Percentiles rank a stretch among this genome's conserved stretches.
These are phyloP conservation scores for Fennellomyces sp. DNA, from an alignment of 371 early-diverging fungal species.

Conservation along the genomic window DNA sequence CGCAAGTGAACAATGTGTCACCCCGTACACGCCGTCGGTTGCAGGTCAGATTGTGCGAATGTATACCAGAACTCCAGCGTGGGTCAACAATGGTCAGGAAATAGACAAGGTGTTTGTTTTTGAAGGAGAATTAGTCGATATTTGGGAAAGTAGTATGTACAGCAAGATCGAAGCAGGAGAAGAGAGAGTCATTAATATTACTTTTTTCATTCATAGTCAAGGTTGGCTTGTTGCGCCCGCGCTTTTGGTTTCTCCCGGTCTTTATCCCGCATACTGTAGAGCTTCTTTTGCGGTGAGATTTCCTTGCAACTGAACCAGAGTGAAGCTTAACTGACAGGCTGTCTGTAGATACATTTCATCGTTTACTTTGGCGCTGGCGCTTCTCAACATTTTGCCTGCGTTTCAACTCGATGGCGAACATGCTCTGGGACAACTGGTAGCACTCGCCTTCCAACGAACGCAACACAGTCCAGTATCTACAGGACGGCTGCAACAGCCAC, in stretches of 20 bases:
- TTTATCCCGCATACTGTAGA: slow-evolving; percentile 63
- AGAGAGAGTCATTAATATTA: not conserved
- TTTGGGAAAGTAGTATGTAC: slow-evolving; percentile 60
- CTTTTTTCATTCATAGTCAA: slow-evolving; percentile 41
- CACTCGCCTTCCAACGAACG: slow-evolving; percentile 20
- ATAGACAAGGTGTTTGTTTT: slow-evolving; percentile 45
- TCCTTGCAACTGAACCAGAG: too few species aligned
- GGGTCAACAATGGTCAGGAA: slow-evolving; percentile 18
- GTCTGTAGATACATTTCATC: slow-evolving; percentile 70
- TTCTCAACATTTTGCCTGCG: slow-evolving; percentile 82
- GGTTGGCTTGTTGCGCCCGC: slow-evolving; percentile 63
- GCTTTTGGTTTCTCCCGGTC: slow-evolving; percentile 60
- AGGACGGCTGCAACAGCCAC: not conserved
- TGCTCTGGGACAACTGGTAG: slow-evolving; percentile 51
- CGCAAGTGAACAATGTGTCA: slow-evolving; percentile 42
- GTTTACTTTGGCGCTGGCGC: slow-evolving; percentile 74
- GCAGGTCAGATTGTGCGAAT: slow-evolving; percentile 61
- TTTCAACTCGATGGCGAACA: slow-evolving; percentile 79
- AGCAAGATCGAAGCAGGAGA: not conserved
- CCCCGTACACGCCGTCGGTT: slow-evolving; percentile 58
- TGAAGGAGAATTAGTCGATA: slow-evolving; percentile 64
- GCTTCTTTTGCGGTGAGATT: slow-evolving; percentile 57
- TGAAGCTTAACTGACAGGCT: too few species aligned
- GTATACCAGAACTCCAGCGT: slow-evolving; percentile 42
- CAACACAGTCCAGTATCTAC: slow-evolving; percentile 11